Base-by-base conservation (phyloP, 768 basidiomycete species). In the Melanogaster broomeanus region DNA sequence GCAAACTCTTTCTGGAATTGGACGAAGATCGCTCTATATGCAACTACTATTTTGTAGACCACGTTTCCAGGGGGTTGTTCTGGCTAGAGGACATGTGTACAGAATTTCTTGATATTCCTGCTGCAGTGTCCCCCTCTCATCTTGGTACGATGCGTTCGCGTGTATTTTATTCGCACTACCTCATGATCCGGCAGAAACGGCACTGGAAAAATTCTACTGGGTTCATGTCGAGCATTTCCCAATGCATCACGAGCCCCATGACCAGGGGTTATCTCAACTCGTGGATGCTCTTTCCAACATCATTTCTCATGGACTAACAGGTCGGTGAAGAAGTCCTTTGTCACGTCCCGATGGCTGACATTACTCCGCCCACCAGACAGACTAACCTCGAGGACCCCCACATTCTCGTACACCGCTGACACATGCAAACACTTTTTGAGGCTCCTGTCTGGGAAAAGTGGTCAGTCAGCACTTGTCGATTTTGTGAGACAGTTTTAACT, bases 151-250 rank as follows among this genome's bases (percentile, higher is more conserved):
- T 10, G 19, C n/a, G 8, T 34, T n/a, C n/a, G 13, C 10, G 11
- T 25, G 13, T 24, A n/a, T 16, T 19, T 24, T 18, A n/a, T 57
- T 27, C 37, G n/a, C 40, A 37, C 30, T 7, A n/a, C 51, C 44
- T 61, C 27, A 61, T 38, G n/a, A 19, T 24, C 10, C 18, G 11
- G 18, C 31, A 85, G 84, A 72, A 45, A 53, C 70, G n/a, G 71
- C 72, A 4, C 57, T 85, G 9, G 73, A 82, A 41, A 74, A 75
- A 25, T 67, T 81, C 15, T 87, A 83, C 51, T 87, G 85, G 86
- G 60, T 59, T 1, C 86, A 88, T 53, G 65, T 84, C 16, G 84
- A 87, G 57, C 78, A 72, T 53, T 86, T 83, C 62, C 83, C 82
- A 0, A 81, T 79, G 68, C 85, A 87, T 60, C 60, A 75, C n/a